Evolutionary conservation across 441 rosid genomes (phyloP).

Genomic region (Arabidopsis lyrata): DNA sequence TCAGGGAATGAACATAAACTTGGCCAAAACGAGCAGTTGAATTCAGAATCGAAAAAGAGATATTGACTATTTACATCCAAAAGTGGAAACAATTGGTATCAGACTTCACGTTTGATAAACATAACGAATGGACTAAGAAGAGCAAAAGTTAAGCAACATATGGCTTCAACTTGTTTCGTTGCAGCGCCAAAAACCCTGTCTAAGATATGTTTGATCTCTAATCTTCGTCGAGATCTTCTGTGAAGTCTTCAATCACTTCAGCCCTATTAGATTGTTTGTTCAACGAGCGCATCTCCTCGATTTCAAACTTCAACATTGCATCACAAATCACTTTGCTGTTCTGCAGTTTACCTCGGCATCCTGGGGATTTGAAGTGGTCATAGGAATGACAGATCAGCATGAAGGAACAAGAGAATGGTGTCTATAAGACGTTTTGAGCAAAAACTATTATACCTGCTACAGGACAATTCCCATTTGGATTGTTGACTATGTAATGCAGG

Average conservation of each 20-base stretch:
- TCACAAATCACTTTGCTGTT: constrained; percentile 64
- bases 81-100: constrained; percentile 25
- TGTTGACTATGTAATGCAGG: constrained; percentile 54
- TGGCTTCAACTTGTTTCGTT: constrained; percentile 16
- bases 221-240: constrained; percentile 54
- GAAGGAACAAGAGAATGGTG: constrained; percentile 22
- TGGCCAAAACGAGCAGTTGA: constrained; percentile 12
- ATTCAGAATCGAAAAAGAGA: not conserved
- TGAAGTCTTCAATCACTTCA: constrained; percentile 78
- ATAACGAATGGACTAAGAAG: not conserved
- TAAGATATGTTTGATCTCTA: constrained; percentile 31
- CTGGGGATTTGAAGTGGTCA: constrained; percentile 47
- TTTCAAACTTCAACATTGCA: constrained; percentile 66
- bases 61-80: constrained; percentile 27
- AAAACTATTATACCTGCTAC: constrained; percentile 62
- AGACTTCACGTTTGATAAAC: constrained; percentile 12
- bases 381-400: constrained; percentile 26
- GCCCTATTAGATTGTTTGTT: constrained; percentile 53
- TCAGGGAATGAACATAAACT: not conserved
- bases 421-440: not conserved
- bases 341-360: constrained; percentile 70
- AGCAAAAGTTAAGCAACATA: not conserved
- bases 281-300: constrained; percentile 68
- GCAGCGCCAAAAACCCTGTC: not conserved
- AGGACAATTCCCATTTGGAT: constrained; percentile 60